These are phyloP conservation scores for Dunaliella salina DNA, from an alignment of 163 green algal species.

Conservation along the genomic window DNA sequence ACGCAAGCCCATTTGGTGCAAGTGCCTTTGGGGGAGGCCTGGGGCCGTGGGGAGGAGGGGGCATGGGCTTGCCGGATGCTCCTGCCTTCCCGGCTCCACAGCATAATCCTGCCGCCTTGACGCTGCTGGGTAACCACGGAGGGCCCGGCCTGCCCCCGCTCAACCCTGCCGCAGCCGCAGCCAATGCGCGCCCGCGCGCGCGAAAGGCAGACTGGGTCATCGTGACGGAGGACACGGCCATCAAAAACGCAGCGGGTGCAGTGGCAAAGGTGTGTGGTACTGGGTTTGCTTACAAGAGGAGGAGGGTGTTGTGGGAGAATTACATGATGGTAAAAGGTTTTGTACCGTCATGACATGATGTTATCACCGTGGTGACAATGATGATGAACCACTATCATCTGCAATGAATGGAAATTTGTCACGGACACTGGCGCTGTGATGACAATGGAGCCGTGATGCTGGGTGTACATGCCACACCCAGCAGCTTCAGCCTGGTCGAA, in stretches of 20 bases:
- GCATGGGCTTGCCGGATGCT: neutral
- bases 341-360: too few relatives aligned
- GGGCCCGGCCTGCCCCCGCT: neutral
- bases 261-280: slow-evolving; percentile 29
- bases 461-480: too few relatives aligned
- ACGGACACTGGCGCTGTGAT: neutral
- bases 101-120: neutral
- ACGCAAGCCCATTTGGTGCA: neutral
- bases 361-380: too few relatives aligned
- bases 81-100: neutral
- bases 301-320: too few relatives aligned
- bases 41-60: neutral
- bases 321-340: too few relatives aligned
- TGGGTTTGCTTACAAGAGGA: too few relatives aligned
- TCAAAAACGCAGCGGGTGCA: slow-evolving; percentile 44
- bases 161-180: neutral
- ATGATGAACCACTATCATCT: neutral
- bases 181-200: slow-evolving; percentile 4
- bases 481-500: too few relatives aligned
- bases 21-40: neutral
- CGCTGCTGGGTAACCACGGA: neutral
- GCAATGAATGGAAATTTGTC: neutral
- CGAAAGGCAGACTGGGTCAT: slow-evolving; percentile 46
- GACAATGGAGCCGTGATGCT: neutral
- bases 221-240: slow-evolving; percentile 45